phyloP scores from a whole-genome alignment of 1,284 basidiomycete species.

The Leucocoprinus gongylophorus region DNA sequence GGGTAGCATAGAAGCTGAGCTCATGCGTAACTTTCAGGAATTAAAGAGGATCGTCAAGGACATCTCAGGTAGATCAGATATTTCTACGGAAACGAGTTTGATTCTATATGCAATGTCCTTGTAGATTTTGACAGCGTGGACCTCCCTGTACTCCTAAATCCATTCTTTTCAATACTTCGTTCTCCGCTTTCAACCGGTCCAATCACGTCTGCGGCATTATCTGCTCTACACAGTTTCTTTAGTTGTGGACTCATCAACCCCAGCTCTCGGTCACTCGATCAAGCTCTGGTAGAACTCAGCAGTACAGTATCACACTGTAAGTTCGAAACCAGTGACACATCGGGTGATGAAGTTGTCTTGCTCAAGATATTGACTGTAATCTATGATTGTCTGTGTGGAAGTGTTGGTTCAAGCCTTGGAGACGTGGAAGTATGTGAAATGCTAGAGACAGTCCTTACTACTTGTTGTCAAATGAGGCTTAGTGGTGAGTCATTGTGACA shows the following conservation, averaged over 20 bases:
- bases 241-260: constrained; percentile 66
- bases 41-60: constrained; percentile 73
- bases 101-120: constrained; percentile 15
- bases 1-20: constrained; percentile 61
- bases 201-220: constrained; percentile 86
- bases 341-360: constrained; percentile 93
- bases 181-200: constrained; percentile 91
- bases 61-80: constrained; percentile 50
- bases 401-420: constrained; percentile 63
- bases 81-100: background rate
- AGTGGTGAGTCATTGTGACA: constrained; percentile 61
- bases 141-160: constrained; percentile 62
- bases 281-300: constrained; percentile 79
- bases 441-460: constrained; percentile 95
- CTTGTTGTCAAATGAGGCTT: constrained; percentile 93
- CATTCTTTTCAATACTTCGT: constrained; percentile 90
- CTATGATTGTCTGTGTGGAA: constrained; percentile 72
- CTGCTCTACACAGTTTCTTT: constrained; percentile 85
- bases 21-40: constrained; percentile 87
- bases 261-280: constrained; percentile 44
- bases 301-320: constrained; percentile 92
- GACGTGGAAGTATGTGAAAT: constrained; percentile 98
- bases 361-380: constrained; percentile 91
- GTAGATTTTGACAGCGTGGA: constrained; percentile 55
- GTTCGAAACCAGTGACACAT: constrained; percentile 95